Percentiles rank a stretch among this genome's conserved stretches.
Conservation (phyloP, 2,329 filamentous ascomycete species). For the Helminthosporium solani region DNA sequence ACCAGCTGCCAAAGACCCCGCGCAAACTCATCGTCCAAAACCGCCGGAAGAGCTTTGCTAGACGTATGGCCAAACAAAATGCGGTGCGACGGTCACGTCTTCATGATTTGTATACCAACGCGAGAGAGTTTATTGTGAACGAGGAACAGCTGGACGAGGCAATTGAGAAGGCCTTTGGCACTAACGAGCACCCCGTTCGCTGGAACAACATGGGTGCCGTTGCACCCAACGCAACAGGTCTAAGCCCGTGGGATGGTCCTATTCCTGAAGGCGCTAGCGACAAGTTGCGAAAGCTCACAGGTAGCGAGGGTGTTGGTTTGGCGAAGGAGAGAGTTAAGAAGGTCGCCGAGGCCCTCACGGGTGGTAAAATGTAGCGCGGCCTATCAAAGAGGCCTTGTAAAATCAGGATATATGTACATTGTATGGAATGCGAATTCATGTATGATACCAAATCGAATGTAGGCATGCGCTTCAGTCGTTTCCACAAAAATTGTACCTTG, state of each 20-base stretch:
- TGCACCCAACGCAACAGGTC: constrained; percentile 18
- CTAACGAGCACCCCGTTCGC: constrained; percentile 51
- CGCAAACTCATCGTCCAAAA: constrained; percentile 24
- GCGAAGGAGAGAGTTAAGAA: constrained; percentile 61
- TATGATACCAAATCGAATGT: not conserved
- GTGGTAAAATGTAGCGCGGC: constrained; percentile 56
- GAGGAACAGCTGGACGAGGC: constrained; percentile 73
- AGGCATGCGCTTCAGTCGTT: too few species aligned
- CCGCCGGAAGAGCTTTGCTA: constrained; percentile 38
- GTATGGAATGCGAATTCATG: not conserved
- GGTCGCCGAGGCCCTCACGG: constrained; percentile 67
- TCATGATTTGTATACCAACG: constrained; percentile 87
- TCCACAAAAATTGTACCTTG: too few species aligned
- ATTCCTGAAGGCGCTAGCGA: constrained; percentile 36
- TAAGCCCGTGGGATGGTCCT: constrained; percentile 35
- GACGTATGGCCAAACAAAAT: constrained; percentile 53
- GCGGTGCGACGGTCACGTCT: constrained; percentile 68
- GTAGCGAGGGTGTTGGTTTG: constrained; percentile 43
- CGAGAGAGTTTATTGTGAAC: constrained; percentile 80
- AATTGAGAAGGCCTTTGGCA: constrained; percentile 75
- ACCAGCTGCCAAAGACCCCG: constrained; percentile 28
- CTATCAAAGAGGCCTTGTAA: not conserved
- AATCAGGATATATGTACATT: not conserved
- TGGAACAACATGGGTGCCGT: constrained; percentile 30
- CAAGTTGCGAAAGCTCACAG: constrained; percentile 37